A percentile compares a stretch with the other conserved stretches of the same genome.
phyloP scores from a whole-genome alignment of 108 stramenopile genomes.

The Aureococcus anophagefferens region DNA sequence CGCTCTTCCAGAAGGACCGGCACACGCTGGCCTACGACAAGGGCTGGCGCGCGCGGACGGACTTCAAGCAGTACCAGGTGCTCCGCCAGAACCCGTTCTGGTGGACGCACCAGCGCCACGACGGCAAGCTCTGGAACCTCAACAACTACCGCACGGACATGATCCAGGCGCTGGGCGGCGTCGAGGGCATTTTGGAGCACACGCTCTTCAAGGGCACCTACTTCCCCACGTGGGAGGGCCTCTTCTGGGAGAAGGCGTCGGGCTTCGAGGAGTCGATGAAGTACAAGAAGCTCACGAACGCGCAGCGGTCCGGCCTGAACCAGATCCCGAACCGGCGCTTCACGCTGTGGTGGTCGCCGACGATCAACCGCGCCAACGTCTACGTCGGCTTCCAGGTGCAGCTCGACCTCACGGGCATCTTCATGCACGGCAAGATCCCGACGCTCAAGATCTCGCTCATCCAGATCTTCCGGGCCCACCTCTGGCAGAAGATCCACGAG shows the following conservation, averaged over 20 bases:
- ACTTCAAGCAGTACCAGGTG: constrained; percentile 95
- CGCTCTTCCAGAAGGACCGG: constrained; percentile 82
- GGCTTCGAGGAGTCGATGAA: constrained; percentile 97
- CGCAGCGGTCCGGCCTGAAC: constrained; percentile 94
- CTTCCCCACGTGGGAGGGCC: constrained; percentile 99
- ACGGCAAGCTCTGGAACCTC: constrained; percentile 99
- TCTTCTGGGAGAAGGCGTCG: constrained; percentile 99
- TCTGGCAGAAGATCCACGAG: constrained; percentile 99
- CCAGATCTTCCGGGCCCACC: constrained; percentile 77
- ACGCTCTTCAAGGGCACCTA: constrained; percentile 98
- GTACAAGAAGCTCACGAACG: constrained; percentile 95
- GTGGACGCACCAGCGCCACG: constrained; percentile 98
- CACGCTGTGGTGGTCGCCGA: constrained; percentile 99
- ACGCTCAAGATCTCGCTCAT: constrained; percentile 52
- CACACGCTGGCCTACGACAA: constrained; percentile 91
- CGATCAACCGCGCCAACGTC: constrained; percentile 97
- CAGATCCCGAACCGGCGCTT: constrained; percentile 99
- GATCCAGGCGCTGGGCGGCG: constrained; percentile 97
- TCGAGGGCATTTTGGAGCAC: constrained; percentile 97
- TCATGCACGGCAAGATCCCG: constrained; percentile 99
- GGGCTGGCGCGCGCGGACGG: constrained; percentile 95
- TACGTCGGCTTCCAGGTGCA: constrained; percentile 99
- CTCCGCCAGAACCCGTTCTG: constrained; percentile 90
- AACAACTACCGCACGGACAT: constrained; percentile 99
- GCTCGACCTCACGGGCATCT: constrained; percentile 97